Base-by-base conservation (phyloP, 2,329 filamentous ascomycete genomes). In the Colletotrichum brevisporum region DNA sequence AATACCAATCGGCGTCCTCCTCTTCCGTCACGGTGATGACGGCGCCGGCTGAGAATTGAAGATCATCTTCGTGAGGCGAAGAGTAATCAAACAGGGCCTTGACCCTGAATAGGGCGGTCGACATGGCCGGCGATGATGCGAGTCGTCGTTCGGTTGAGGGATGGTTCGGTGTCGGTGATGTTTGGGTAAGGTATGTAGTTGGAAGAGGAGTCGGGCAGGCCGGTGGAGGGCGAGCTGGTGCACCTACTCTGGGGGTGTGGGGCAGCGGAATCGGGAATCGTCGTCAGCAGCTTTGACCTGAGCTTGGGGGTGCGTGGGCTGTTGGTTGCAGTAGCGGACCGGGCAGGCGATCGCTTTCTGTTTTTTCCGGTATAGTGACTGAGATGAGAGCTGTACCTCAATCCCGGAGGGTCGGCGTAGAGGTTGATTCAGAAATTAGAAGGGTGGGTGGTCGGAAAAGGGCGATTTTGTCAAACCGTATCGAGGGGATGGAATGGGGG, bases 21-120 rank as follows among this genome's bases (percentile, higher is more conserved):
- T 94, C 90, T 69, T 95, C 95, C 52, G 92, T 97, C 72, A 99
- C 95, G 60, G 93, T 96, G 78, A 99, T 97, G 81, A 98, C 88
- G 83, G 98, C 95, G 73, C 94, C 94, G 76, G 89, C 84, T 69
- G 87, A 81, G 80, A 99, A 99, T 78, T 89, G 92, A 74, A 99
- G 91, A 83, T 99, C 96, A 82, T 99, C 96, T 75, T 97, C 94
- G 81, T 99, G 95, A 71, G 89, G 89, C 74, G 96, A 98, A 78
- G 88, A 86, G 85, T 99, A 99, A 80, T 98, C 95, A 85, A 92
- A 99, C 78, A 98, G 83, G 75, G 96, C 94, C 87, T 95, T 97
- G 85, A 99, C 96, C 83, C 94, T 97, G 87, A 97, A 98, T 70
- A 91, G 90, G 75, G 86, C 86, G 80, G 91, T 56, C 60, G 71